Evolutionary conservation across 148 eudicot species (phyloP).

Genomic region (Silene latifolia): DNA sequence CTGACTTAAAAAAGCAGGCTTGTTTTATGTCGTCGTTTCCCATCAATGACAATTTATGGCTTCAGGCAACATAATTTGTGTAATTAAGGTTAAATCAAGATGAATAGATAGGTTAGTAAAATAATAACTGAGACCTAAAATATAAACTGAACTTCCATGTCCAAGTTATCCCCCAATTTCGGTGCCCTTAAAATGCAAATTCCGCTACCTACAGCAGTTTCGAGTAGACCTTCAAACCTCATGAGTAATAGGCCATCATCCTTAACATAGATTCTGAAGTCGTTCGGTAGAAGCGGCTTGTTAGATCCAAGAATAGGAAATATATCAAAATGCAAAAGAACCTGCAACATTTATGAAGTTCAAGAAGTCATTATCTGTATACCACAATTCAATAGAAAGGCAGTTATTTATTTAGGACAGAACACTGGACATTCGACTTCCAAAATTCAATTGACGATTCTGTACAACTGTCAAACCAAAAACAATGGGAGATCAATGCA

Average conservation of each 20-base stretch:
- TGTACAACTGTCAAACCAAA: no score
- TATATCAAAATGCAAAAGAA: constrained; percentile 78
- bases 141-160: constrained; percentile 2
- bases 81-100: no score
- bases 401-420: constrained; percentile 7
- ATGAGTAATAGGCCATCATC: constrained; percentile 54
- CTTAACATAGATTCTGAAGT: constrained; percentile 55
- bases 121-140: no score
- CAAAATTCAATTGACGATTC: no score
- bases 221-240: constrained; percentile 76
- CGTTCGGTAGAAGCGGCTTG: constrained; percentile 77
- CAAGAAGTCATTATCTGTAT: constrained; percentile 2
- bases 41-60: no score
- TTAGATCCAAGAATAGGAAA: constrained; percentile 86
- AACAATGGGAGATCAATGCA: no score
- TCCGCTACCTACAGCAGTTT: constrained; percentile 75
- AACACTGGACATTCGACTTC: constrained; percentile 21
- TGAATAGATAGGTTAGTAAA: no score
- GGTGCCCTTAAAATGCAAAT: constrained; percentile 77
- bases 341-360: constrained; percentile 41
- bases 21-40: no score
- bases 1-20: no score
- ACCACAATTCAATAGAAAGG: not conserved
- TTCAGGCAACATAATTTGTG: no score
- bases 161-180: constrained; percentile 42